Evolutionary conservation across 2,329 filamentous ascomycete genomes (phyloP).

Genomic region (Fusarium sp.): DNA sequence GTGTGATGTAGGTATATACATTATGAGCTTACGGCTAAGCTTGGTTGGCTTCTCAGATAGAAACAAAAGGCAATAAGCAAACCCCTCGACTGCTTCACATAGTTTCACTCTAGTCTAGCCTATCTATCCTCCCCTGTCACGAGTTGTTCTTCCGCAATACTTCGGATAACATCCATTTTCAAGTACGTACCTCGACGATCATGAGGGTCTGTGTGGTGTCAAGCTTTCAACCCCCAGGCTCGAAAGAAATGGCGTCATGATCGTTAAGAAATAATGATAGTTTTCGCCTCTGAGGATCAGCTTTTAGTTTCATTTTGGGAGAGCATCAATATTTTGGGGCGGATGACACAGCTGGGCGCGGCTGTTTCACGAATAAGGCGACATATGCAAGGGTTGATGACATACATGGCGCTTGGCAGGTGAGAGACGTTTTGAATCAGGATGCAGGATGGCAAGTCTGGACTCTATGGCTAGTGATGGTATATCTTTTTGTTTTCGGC

Average conservation of each 20-base stretch:
- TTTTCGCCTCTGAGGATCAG: neutral
- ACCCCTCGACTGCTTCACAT: neutral
- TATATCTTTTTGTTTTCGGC: neutral
- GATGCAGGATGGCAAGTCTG: neutral
- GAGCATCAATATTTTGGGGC: neutral
- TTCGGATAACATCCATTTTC: neutral
- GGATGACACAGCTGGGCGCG: neutral
- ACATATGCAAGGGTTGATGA: conserved; percentile 25
- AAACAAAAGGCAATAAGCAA: neutral
- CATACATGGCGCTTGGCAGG: conserved; percentile 19
- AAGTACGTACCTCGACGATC: conserved; percentile 4
- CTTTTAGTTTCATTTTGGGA: neutral
- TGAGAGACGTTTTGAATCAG: neutral
- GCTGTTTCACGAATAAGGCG: conserved; percentile 23
- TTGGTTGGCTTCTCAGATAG: neutral
- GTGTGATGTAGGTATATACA: neutral
- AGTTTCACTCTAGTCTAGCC: neutral
- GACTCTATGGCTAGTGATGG: neutral
- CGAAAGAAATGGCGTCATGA: neutral
- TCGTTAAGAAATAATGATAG: neutral
- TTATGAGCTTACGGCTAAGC: neutral
- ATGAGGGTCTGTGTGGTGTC: neutral
- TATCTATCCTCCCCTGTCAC: neutral
- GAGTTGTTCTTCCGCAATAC: neutral
- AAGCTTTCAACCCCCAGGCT: conserved; percentile 7